phyloP scores from a whole-genome alignment of 139 green algal species.

The Limnomonas spitsbergensis region DNA sequence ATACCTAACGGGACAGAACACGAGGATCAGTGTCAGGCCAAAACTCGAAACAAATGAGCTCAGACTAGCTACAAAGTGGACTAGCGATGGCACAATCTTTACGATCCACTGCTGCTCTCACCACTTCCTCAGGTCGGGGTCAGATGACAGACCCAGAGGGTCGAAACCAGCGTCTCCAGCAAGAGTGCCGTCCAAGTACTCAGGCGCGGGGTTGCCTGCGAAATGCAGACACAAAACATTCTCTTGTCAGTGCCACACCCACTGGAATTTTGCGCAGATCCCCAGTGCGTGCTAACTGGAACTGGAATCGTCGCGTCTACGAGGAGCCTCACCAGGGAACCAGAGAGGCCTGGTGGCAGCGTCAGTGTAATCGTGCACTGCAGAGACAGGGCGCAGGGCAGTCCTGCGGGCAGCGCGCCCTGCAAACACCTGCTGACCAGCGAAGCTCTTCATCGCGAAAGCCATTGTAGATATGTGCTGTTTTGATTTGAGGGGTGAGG shows the following conservation, averaged over 20 bases:
- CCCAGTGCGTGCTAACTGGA: too few species aligned
- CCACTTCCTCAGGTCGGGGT: slow-evolving; percentile 51
- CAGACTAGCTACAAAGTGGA: too few species aligned
- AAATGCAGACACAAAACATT: too few species aligned
- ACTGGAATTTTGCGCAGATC: too few species aligned
- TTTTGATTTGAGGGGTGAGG: too few species aligned
- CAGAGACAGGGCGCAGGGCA: not conserved
- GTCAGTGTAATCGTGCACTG: slow-evolving; percentile 8
- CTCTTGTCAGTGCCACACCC: too few species aligned
- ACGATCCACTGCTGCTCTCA: too few species aligned
- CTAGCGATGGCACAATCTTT: too few species aligned
- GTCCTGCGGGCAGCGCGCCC: not conserved
- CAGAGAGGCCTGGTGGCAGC: slow-evolving; percentile 39
- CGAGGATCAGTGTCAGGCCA: too few species aligned
- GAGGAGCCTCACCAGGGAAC: slow-evolving; percentile 52
- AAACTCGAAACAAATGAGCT: too few species aligned
- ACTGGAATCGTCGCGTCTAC: too few species aligned
- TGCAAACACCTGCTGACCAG: not conserved
- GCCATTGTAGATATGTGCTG: not conserved
- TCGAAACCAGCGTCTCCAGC: slow-evolving; percentile 79
- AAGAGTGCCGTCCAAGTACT: slow-evolving; percentile 54
- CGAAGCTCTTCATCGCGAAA: not conserved
- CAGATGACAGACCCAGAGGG: slow-evolving; percentile 70
- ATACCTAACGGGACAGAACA: slow-evolving; percentile 49
- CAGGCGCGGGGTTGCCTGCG: slow-evolving; percentile 37